Evolutionary conservation across 2,329 filamentous ascomycete genomes (phyloP).

Genomic region (Talaromyces sp.): DNA sequence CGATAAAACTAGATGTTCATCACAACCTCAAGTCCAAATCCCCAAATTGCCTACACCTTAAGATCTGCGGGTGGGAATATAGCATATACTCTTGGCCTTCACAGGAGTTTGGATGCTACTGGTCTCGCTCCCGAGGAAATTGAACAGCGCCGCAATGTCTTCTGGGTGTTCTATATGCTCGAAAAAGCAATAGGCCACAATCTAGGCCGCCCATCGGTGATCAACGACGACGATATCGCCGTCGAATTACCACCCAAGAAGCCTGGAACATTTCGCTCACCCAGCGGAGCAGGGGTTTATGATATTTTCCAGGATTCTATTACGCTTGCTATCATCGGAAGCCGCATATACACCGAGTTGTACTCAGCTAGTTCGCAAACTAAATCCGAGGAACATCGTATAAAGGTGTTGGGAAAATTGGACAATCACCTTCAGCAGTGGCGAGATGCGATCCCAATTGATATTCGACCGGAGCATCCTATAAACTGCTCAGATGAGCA

Average conservation of each 20-base stretch:
- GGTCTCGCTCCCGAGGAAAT: slow-evolving; percentile 9
- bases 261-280: neutral
- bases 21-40: slow-evolving; percentile 15
- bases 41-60: slow-evolving; percentile 1
- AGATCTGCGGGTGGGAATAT: slow-evolving; percentile 7
- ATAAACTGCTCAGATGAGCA: slow-evolving; percentile 15
- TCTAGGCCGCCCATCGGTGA: slow-evolving; percentile 11
- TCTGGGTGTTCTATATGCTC: slow-evolving; percentile 16
- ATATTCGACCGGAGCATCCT: slow-evolving; percentile 16
- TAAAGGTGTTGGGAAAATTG: neutral
- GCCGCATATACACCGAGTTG: slow-evolving; percentile 15
- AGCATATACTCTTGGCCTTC: slow-evolving; percentile 11
- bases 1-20: slow-evolving; percentile 6
- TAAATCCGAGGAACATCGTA: slow-evolving; percentile 9
- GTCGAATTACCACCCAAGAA: slow-evolving; percentile 14
- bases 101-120: slow-evolving; percentile 4
- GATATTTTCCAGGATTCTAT: slow-evolving; percentile 17
- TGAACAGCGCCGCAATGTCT: slow-evolving; percentile 17
- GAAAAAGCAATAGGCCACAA: slow-evolving; percentile 16
- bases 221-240: slow-evolving; percentile 18
- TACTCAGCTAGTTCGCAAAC: slow-evolving; percentile 16
- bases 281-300: slow-evolving; percentile 1
- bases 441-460: slow-evolving; percentile 14
- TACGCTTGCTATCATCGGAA: slow-evolving; percentile 8
- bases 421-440: slow-evolving; percentile 17